A percentile compares a stretch with the other conserved stretches of the same genome.
These are phyloP conservation scores for Barnettozyma botsteinii DNA, from an alignment of 805 yeast genomes.

Conservation along the genomic window DNA sequence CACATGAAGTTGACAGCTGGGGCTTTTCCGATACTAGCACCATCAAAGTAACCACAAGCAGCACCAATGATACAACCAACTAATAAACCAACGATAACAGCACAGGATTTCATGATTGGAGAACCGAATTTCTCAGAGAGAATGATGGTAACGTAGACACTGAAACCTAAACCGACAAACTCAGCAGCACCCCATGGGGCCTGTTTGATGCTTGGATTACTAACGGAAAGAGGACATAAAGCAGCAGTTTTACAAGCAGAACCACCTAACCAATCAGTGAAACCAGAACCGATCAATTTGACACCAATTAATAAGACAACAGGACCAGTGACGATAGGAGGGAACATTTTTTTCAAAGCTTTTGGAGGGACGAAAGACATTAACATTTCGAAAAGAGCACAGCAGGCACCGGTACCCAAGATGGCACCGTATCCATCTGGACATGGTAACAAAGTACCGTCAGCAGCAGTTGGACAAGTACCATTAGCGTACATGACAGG, in stretches of 20 bases:
- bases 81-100: conserved; percentile 78
- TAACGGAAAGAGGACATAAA: conserved; percentile 43
- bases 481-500: conserved; percentile 79
- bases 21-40: conserved; percentile 53
- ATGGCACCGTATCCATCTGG: conserved; percentile 90
- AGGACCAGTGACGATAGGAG: conserved; percentile 90
- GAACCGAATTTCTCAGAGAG: conserved; percentile 84
- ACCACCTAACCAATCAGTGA: conserved; percentile 87
- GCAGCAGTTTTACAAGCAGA: conserved; percentile 46
- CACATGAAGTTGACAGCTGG: conserved; percentile 82
- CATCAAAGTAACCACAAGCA: conserved; percentile 76
- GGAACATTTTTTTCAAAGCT: conserved; percentile 66
- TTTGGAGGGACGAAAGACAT: conserved; percentile 76
- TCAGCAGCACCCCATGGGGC: conserved; percentile 82
- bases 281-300: conserved; percentile 61
- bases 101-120: conserved; percentile 92
- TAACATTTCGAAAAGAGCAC: conserved; percentile 68
- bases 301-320: conserved; percentile 84
- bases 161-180: conserved; percentile 82
- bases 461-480: conserved; percentile 53
- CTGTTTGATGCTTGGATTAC: conserved; percentile 52
- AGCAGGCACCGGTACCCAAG: conserved; percentile 71
- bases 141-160: conserved; percentile 69
- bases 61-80: conserved; percentile 92
- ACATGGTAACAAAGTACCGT: conserved; percentile 69